Conservation (phyloP, 495 filamentous ascomycete genomes). For the Penicillium atrosanguineum region DNA sequence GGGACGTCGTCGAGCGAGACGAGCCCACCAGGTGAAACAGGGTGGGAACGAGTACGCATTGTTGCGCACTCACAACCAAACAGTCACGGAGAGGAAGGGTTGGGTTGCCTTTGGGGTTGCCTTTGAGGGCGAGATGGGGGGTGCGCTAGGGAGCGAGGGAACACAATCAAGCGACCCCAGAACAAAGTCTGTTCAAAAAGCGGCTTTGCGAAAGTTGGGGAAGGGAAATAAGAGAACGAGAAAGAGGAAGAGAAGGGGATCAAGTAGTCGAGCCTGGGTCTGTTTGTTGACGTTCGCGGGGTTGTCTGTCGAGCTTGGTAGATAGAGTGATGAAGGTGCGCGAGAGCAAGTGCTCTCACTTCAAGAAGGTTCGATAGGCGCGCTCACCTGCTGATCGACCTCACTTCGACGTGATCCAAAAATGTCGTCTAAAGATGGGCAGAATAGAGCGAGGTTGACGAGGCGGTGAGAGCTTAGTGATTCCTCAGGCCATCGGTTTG, state of each 20-base stretch:
- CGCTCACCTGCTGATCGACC: slow-evolving; percentile 8
- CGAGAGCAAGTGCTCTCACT: background rate
- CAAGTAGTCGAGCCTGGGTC: background rate
- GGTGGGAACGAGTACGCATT: slow-evolving; percentile 20
- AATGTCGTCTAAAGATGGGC: slow-evolving; percentile 1
- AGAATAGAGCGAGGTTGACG: background rate
- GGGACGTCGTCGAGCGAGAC: slow-evolving; percentile 11
- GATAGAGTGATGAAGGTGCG: background rate
- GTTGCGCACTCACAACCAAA: background rate
- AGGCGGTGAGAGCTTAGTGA: slow-evolving; percentile 1
- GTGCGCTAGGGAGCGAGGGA: background rate
- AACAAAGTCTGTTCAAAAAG: background rate
- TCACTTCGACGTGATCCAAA: slow-evolving; percentile 1
- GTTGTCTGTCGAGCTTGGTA: background rate
- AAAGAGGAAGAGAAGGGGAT: background rate
- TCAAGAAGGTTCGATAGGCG: slow-evolving; percentile 42
- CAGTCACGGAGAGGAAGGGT: background rate
- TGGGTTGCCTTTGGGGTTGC: background rate
- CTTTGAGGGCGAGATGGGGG: background rate
- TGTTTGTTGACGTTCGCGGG: background rate
- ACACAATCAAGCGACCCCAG: background rate
- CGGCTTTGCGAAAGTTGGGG: background rate
- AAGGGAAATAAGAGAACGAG: slow-evolving; percentile 5
- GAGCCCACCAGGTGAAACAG: slow-evolving; percentile 6
- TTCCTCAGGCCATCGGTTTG: background rate